Evolutionary conservation across 2,329 filamentous ascomycete genomes (phyloP).

Genomic region (Pezizomycotina sp.): DNA sequence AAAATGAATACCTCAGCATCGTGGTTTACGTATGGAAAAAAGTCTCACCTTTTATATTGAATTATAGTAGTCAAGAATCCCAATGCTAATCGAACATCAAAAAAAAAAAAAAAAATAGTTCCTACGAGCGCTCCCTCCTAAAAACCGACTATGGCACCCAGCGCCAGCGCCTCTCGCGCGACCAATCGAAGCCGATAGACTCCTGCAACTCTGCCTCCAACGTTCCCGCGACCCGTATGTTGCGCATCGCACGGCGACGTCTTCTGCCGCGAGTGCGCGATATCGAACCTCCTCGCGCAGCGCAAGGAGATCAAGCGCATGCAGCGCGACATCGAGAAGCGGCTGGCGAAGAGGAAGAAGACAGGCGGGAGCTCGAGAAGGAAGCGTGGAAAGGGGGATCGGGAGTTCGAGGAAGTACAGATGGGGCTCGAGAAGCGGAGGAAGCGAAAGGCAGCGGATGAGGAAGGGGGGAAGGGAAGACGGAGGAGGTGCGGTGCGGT

Average conservation of each 20-base stretch:
- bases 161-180: constrained; percentile 68
- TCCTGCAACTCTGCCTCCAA: constrained; percentile 78
- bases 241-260: constrained; percentile 66
- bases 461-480: constrained; percentile 26
- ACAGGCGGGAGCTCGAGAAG: too few species aligned
- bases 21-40: constrained; percentile 53
- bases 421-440: constrained; percentile 42
- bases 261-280: constrained; percentile 88
- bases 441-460: constrained; percentile 24
- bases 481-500: constrained; percentile 20
- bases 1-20: constrained; percentile 56
- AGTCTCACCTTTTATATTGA: neutral
- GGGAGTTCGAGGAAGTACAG: constrained; percentile 73
- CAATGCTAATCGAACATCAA: neutral
- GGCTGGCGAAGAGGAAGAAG: constrained; percentile 49
- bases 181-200: constrained; percentile 82
- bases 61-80: neutral
- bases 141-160: constrained; percentile 68
- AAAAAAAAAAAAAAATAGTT: constrained; percentile 26
- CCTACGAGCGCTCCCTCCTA: constrained; percentile 70
- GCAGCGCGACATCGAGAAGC: constrained; percentile 47
- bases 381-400: constrained; percentile 50
- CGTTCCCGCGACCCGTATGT: constrained; percentile 62
- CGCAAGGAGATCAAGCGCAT: constrained; percentile 77
- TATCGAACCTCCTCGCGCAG: constrained; percentile 79